Evolutionary conservation across 1,284 basidiomycete genomes (phyloP).

Genomic region (Ustilago cynodontis): DNA sequence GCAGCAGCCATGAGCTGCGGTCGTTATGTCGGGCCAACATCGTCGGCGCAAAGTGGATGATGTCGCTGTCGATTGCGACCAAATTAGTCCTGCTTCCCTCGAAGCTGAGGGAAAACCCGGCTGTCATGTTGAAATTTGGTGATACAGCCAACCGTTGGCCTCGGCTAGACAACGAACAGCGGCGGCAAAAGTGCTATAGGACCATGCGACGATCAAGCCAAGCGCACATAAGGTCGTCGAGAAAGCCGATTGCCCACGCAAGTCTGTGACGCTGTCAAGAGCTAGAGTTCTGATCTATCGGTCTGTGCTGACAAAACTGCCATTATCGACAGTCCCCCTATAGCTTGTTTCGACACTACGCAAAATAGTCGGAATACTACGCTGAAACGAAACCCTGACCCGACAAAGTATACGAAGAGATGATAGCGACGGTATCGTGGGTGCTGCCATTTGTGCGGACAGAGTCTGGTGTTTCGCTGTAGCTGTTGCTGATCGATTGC

Average conservation of each 20-base stretch:
- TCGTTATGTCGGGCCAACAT: background rate
- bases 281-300: background rate
- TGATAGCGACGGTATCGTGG: too few relatives aligned
- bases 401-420: too few relatives aligned
- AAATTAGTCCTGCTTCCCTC: background rate
- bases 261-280: background rate
- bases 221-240: background rate
- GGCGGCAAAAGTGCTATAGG: background rate
- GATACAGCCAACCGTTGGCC: too few relatives aligned
- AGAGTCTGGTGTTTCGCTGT: background rate
- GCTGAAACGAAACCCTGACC: too few relatives aligned
- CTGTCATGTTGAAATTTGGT: too few relatives aligned
- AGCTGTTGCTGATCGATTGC: background rate
- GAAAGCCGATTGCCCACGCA: background rate
- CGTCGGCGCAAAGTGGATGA: background rate
- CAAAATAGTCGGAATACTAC: too few relatives aligned
- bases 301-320: background rate
- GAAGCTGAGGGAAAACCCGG: background rate
- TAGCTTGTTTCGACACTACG: background rate
- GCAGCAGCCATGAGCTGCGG: background rate
- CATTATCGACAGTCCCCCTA: background rate
- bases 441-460: background rate
- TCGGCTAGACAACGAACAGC: background rate
- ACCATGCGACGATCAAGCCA: background rate
- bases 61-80: background rate